Conservation (phyloP, 139 green algal species). For the Closterium sp. region DNA sequence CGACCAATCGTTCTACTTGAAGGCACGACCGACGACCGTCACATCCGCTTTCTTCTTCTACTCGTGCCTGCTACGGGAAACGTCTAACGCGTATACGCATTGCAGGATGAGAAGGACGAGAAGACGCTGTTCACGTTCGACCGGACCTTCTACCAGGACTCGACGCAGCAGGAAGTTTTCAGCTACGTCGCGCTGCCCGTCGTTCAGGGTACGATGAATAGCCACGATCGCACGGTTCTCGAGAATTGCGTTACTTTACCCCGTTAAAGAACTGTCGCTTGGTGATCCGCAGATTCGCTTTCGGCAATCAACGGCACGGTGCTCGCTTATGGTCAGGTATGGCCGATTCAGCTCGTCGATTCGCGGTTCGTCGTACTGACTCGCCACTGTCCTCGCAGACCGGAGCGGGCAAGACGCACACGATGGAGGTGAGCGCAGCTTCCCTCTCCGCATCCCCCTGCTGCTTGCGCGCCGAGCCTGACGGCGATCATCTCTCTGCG, state of each 20-base stretch:
- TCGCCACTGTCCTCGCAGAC: neutral
- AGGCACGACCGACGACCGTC: neutral
- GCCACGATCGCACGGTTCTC: neutral
- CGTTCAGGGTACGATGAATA: neutral
- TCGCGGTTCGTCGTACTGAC: neutral
- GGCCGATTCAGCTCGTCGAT: neutral
- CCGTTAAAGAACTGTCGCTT: neutral
- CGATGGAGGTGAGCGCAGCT: neutral
- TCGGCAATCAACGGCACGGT: neutral
- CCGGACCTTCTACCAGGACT: neutral
- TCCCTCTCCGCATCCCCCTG: neutral
- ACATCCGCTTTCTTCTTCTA: neutral
- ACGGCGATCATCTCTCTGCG: neutral
- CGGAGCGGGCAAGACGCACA: neutral
- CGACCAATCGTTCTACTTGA: neutral
- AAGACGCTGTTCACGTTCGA: neutral
- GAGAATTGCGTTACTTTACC: neutral
- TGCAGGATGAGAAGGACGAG: neutral
- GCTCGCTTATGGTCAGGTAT: slow-evolving; percentile 1
- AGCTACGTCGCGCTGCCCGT: neutral
- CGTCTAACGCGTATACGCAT: neutral
- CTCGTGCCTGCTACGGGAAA: neutral
- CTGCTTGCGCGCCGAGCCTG: neutral
- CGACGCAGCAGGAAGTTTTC: neutral
- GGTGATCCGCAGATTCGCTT: neutral